A percentile compares a stretch with the other conserved stretches of the same genome.
Evolutionary conservation across 1,284 basidiomycete genomes (phyloP).

Genomic region (Lentinula novae-zelandiae): DNA sequence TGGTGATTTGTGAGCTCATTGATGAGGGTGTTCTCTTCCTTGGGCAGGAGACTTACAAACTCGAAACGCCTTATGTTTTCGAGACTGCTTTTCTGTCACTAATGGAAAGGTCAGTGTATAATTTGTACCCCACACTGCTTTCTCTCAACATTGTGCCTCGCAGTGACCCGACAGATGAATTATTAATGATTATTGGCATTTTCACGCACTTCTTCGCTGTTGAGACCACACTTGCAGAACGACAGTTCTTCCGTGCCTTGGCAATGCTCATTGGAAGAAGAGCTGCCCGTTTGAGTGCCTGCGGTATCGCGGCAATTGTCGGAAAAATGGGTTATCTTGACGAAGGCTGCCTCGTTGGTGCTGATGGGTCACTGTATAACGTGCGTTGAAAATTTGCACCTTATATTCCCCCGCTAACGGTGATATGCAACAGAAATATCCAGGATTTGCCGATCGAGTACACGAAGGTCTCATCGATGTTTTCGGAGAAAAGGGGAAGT

Average conservation of each 20-base stretch:
- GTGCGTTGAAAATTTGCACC: slow-evolving; percentile 41
- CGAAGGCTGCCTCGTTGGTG: slow-evolving; percentile 85
- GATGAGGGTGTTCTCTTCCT: slow-evolving; percentile 97
- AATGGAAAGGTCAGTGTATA: slow-evolving; percentile 76
- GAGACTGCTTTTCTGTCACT: slow-evolving; percentile 97
- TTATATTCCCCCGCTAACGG: neutral
- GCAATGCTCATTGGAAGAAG: slow-evolving; percentile 88
- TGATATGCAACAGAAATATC: slow-evolving; percentile 76
- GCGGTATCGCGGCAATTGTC: slow-evolving; percentile 93
- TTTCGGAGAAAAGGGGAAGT: slow-evolving; percentile 91
- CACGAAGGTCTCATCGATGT: slow-evolving; percentile 89
- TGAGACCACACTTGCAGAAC: slow-evolving; percentile 91
- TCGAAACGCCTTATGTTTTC: slow-evolving; percentile 89
- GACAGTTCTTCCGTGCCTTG: slow-evolving; percentile 92
- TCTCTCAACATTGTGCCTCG: neutral
- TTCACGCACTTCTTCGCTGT: slow-evolving; percentile 95
- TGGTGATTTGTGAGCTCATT: slow-evolving; percentile 93
- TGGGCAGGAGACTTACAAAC: slow-evolving; percentile 97
- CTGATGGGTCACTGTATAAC: slow-evolving; percentile 91
- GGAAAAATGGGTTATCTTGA: slow-evolving; percentile 90
- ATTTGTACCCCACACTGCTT: neutral
- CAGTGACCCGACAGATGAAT: slow-evolving; percentile 96
- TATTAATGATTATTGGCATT: slow-evolving; percentile 94
- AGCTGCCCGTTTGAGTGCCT: slow-evolving; percentile 84
- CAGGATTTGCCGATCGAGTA: slow-evolving; percentile 85